Evolutionary conservation across 352 stramenopile genomes (phyloP), one percentile per base, ranked within the genome.

Genomic region (Pilasporangium apinafurcum): DNA sequence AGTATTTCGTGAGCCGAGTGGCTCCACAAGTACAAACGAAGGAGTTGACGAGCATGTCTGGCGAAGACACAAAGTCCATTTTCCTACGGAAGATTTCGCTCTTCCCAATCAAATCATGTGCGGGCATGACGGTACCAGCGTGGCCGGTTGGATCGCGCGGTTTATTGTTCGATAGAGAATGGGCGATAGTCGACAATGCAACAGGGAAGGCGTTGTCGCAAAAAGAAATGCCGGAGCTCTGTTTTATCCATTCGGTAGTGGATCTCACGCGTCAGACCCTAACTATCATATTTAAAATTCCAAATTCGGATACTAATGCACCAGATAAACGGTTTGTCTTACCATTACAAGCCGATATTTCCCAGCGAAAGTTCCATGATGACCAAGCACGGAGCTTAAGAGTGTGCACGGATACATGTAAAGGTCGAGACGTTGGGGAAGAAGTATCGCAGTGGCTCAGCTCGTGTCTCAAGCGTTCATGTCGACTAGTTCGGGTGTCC

Each of bases 51-150:
- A n/a, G n/a, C n/a, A n/a, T n/a, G n/a, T n/a, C n/a, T n/a, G n/a
- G n/a, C n/a, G n/a, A n/a, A 41, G 16, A 17, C 4, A 36, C 30
- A 0, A 57, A 43, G 12, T 26, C 40, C 7, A 48, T 52, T 12
- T 56, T 65, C 9, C 42, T 87, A 24, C 47, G 49, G 38, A 86
- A 86, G 39, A 56, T 88, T 22, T 66, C 71, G 20, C 24, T 91
- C 16, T 88, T 85, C 37, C 76, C 76, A 6, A 81, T 92, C 51
- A 92, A 92, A 50, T 92, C 79, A 22, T 88, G 79, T 34, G 53
- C 63, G 8, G 79, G 68, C 0, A 76, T 88, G 66, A 32, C 21
- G n/a, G 62, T 86, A 1, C 29, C 66, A 10, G 33, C 58, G 18
- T 92, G 79, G 76, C 66, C 71, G 13, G 52, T 89, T 14, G 76